Conservation (phyloP, 768 basidiomycete genomes). For the Kwoniella mangroviensis region DNA sequence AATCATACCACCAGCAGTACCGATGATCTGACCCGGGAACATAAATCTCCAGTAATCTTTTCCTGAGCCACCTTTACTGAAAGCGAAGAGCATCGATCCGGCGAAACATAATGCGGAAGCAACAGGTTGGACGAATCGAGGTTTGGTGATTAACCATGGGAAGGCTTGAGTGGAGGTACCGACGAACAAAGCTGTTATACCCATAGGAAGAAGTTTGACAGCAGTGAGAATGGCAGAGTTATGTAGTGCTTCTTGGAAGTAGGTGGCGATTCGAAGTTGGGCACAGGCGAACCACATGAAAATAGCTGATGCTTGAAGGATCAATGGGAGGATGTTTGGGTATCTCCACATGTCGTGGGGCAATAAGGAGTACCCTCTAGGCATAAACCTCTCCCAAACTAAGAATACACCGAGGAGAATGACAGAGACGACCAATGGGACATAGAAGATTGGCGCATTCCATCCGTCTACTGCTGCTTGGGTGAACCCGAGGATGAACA, state of each 20-base stretch:
- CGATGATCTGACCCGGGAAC: conserved; percentile 49
- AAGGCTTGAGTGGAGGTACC: conserved; percentile 43
- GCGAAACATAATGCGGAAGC: conserved; percentile 43
- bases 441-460: conserved; percentile 49
- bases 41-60: conserved; percentile 51
- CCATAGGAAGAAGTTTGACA: conserved; percentile 52
- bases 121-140: conserved; percentile 45
- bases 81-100: conserved; percentile 50
- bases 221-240: conserved; percentile 51
- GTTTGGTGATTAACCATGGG: conserved; percentile 49
- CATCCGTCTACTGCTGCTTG: conserved; percentile 50
- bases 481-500: conserved; percentile 55
- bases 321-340: conserved; percentile 53
- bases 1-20: conserved; percentile 49
- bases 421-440: conserved; percentile 49
- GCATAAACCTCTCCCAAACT: conserved; percentile 45
- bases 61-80: conserved; percentile 43
- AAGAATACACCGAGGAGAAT: conserved; percentile 45
- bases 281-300: conserved; percentile 54
- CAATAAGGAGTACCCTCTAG: conserved; percentile 45
- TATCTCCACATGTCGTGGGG: conserved; percentile 48
- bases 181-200: conserved; percentile 49
- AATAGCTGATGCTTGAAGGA: conserved; percentile 45
- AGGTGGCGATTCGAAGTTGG: conserved; percentile 53
- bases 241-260: conserved; percentile 44